These are phyloP conservation scores for Beta vulgaris DNA, from an alignment of 148 eudicot species.

Conservation along the genomic window DNA sequence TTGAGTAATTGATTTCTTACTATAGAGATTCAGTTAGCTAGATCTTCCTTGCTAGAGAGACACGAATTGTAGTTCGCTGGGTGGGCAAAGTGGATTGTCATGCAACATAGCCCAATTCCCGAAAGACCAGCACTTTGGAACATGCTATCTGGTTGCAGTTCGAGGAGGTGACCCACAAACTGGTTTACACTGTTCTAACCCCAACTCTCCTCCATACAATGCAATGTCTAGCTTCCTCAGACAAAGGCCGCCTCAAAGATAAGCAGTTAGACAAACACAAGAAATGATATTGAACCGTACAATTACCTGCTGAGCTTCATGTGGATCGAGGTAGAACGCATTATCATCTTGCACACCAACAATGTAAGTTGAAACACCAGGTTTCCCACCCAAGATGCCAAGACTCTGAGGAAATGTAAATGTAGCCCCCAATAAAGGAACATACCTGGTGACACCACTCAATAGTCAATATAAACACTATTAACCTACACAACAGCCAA, in stretches of 20 bases:
- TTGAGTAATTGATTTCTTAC: background rate
- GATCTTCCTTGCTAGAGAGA: background rate
- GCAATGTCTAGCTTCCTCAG: background rate
- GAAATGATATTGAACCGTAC: background rate
- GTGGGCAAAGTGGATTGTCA: background rate
- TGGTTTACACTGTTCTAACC: background rate
- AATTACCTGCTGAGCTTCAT: constrained; percentile 82
- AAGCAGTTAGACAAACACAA: background rate
- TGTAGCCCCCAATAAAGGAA: constrained; percentile 74
- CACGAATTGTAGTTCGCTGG: background rate
- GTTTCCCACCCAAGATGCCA: constrained; percentile 89
- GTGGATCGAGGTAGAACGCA: constrained; percentile 94
- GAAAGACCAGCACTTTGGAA: background rate
- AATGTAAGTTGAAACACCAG: constrained; percentile 96
- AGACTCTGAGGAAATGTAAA: constrained; percentile 96
- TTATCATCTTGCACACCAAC: constrained; percentile 88
- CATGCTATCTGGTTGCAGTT: background rate
- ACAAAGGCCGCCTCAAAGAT: background rate
- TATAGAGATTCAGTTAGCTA: background rate
- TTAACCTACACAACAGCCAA: background rate
- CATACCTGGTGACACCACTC: constrained; percentile 48
- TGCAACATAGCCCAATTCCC: background rate
- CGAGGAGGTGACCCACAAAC: background rate
- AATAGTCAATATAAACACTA: constrained; percentile 5
- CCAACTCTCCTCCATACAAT: background rate